Percentiles rank a stretch among this genome's conserved stretches.
Evolutionary conservation across 331 rosid genomes (phyloP).

Genomic region (Ulmus americana): DNA sequence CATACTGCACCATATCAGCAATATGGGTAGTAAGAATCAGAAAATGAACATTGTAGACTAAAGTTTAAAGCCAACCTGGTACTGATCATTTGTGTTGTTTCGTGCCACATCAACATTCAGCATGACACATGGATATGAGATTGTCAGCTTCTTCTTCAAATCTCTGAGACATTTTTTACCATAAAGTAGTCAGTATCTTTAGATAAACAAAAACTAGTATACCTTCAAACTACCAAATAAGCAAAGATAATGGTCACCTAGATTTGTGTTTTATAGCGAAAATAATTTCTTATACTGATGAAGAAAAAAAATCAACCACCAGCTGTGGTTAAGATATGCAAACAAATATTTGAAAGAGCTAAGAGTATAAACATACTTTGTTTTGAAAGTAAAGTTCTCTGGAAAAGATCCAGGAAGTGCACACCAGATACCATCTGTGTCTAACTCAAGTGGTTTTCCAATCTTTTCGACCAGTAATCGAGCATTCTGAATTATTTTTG

Average conservation of each 20-base stretch:
- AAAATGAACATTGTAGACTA: conserved; percentile 12
- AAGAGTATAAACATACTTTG: conserved; percentile 50
- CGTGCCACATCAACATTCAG: conserved; percentile 95
- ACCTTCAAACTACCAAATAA: conserved; percentile 14
- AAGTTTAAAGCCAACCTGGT: conserved; percentile 64
- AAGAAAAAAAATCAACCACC: conserved; percentile 11
- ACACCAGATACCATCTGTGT: conserved; percentile 99
- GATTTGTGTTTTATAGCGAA: conserved; percentile 12
- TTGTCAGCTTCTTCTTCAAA: conserved; percentile 73
- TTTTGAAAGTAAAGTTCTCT: conserved; percentile 85
- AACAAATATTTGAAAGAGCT: conserved; percentile 20
- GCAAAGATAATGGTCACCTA: not conserved
- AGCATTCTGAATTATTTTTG: conserved; percentile 96
- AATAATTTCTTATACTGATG: conserved; percentile 1
- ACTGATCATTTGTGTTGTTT: conserved; percentile 95
- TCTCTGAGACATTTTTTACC: conserved; percentile 50
- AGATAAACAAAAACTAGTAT: conserved; percentile 17
- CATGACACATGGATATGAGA: conserved; percentile 99
- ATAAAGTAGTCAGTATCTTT: conserved; percentile 30
- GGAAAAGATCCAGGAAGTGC: conserved; percentile 98
- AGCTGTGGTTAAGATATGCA: not conserved
- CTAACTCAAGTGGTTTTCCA: conserved; percentile 95
- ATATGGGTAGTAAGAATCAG: conserved; percentile 8
- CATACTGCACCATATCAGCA: conserved; percentile 12
- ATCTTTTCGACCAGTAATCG: conserved; percentile 86